These are phyloP conservation scores for Medakamo hakoo DNA, from an alignment of 139 green algal species.

Conservation along the genomic window DNA sequence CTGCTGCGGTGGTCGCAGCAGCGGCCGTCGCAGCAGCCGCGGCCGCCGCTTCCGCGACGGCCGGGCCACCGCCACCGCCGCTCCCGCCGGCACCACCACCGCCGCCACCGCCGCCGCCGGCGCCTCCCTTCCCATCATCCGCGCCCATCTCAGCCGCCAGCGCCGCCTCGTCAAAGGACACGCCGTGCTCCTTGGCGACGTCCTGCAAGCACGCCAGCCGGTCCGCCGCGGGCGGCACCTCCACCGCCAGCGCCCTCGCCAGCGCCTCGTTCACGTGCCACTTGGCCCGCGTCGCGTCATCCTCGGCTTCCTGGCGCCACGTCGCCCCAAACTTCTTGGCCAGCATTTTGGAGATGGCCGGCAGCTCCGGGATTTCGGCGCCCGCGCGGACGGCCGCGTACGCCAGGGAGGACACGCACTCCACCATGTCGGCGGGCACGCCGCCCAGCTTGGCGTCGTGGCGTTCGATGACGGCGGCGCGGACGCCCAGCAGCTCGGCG, in stretches of 20 bases:
- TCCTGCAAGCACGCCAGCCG: no score
- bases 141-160: background rate
- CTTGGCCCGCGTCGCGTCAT: background rate
- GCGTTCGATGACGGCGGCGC: background rate
- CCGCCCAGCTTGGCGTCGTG: no score
- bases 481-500: background rate
- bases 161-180: background rate
- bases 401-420: background rate
- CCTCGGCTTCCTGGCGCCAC: background rate
- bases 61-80: no score
- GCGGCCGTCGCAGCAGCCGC: no score
- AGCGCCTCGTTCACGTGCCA: background rate
- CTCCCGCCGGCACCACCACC: no score
- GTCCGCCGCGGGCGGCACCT: background rate
- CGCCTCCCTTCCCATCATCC: background rate
- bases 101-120: no score
- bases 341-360: background rate
- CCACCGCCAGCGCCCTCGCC: background rate
- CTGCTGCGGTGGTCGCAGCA: no score
- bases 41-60: no score
- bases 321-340: background rate
- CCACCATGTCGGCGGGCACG: background rate
- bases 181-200: no score
- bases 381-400: background rate
- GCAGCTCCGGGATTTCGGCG: background rate